Percentiles rank a stretch among this genome's conserved stretches.
phyloP scores from a whole-genome alignment of 179 eudicot genomes.

The Beta macrorhiza region DNA sequence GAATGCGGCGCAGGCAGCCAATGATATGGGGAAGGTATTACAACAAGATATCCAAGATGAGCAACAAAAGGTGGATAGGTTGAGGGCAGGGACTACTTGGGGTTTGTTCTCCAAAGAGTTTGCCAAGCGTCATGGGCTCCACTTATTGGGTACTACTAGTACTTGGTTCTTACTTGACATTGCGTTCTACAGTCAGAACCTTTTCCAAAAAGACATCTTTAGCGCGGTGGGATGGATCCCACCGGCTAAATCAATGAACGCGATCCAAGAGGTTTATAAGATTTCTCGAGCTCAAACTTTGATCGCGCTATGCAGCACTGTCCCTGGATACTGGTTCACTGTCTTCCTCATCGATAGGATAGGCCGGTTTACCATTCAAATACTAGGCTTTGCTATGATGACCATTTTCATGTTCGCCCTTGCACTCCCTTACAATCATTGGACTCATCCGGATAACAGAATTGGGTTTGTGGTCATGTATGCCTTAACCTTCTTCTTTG shows the following conservation, averaged over 20 bases:
- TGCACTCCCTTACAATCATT: constrained; percentile 44
- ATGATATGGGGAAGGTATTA: constrained; percentile 51
- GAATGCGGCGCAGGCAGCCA: constrained; percentile 42
- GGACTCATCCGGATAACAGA: constrained; percentile 44
- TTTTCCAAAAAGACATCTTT: constrained; percentile 55
- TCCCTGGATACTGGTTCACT: constrained; percentile 60
- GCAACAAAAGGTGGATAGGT: constrained; percentile 23
- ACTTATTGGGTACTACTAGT: constrained; percentile 46
- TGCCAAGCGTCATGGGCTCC: constrained; percentile 43
- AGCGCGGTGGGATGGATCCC: constrained; percentile 64
- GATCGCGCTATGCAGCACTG: constrained; percentile 53
- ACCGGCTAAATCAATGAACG: constrained; percentile 47
- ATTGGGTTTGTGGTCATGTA: constrained; percentile 51
- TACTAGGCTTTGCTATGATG: constrained; percentile 58
- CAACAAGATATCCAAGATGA: constrained; percentile 37
- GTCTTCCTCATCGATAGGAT: constrained; percentile 48
- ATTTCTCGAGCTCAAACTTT: constrained; percentile 54
- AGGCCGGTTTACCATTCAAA: constrained; percentile 47
- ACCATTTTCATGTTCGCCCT: constrained; percentile 52
- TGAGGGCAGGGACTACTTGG: constrained; percentile 15
- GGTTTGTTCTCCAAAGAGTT: constrained; percentile 50
- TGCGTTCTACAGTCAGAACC: constrained; percentile 50
- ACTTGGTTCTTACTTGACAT: constrained; percentile 61
- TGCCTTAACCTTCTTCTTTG: constrained; percentile 54
- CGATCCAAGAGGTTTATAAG: constrained; percentile 42